phyloP scores from a whole-genome alignment of 2,329 filamentous ascomycete species.

The Chlorencoelia australis region DNA sequence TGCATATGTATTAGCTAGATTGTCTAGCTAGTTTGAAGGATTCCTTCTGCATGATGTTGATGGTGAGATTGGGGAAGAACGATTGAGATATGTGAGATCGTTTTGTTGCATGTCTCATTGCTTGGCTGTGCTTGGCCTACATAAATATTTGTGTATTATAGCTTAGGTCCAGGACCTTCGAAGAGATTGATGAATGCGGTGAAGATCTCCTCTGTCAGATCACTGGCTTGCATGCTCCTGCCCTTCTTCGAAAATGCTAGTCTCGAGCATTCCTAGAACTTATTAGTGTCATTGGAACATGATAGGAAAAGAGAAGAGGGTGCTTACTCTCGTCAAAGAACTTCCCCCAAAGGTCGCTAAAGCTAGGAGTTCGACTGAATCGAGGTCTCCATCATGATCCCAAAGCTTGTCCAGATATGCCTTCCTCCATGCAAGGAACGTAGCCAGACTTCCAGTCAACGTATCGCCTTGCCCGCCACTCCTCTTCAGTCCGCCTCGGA shows the following conservation, averaged over 20 bases:
- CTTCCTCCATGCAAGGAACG: constrained; percentile 77
- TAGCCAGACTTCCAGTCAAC: constrained; percentile 79
- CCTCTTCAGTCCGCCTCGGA: constrained; percentile 75
- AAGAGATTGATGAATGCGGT: constrained; percentile 70
- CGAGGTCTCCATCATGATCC: constrained; percentile 46
- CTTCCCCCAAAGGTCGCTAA: constrained; percentile 81
- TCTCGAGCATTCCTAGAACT: constrained; percentile 62
- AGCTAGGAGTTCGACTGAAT: constrained; percentile 53
- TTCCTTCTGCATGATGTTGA: background rate
- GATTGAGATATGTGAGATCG: background rate
- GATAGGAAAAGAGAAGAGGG: constrained; percentile 10
- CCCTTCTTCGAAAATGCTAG: constrained; percentile 80
- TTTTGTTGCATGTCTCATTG: background rate
- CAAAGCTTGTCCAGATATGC: constrained; percentile 80
- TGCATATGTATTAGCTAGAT: constrained; percentile 5
- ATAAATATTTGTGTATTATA: constrained; percentile 11
- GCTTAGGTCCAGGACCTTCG: constrained; percentile 39
- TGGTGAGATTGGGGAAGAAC: background rate
- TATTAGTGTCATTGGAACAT: constrained; percentile 16
- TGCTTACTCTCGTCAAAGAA: constrained; percentile 70
- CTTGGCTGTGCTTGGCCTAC: background rate
- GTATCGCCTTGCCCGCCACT: constrained; percentile 95
- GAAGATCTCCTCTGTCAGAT: constrained; percentile 86
- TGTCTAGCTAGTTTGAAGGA: no score
- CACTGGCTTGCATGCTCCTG: constrained; percentile 81